Conservation (phyloP, 768 basidiomycete genomes). For the Coprinopsis cinerea region DNA sequence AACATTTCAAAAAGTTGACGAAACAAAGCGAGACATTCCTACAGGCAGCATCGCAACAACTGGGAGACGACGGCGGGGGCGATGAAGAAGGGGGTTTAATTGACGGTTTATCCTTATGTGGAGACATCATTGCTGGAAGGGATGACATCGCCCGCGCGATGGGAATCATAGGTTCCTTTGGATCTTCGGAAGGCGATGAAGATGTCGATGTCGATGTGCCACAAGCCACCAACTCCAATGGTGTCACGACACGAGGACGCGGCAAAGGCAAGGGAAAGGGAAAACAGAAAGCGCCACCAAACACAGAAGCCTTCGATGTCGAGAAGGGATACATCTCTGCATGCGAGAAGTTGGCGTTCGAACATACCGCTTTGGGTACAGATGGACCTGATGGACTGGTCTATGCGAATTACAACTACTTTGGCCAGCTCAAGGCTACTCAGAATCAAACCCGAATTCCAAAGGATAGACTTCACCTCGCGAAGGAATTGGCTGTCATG, state of each 20-base stretch:
- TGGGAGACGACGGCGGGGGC: conserved; percentile 25
- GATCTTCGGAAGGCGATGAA: conserved; percentile 13
- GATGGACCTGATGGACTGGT: conserved; percentile 11
- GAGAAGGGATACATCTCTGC: conserved; percentile 36
- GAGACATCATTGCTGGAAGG: conserved; percentile 44
- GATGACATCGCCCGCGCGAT: conserved; percentile 47
- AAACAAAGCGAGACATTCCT: conserved; percentile 47
- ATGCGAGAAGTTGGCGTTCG: conserved; percentile 45
- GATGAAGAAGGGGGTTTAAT: conserved; percentile 34
- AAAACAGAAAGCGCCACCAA: conserved; percentile 19
- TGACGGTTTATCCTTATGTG: conserved; percentile 40
- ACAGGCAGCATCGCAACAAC: conserved; percentile 36
- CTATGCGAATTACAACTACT: conserved; percentile 30
- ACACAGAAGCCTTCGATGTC: conserved; percentile 20
- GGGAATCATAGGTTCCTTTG: conserved; percentile 23
- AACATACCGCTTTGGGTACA: conserved; percentile 30
- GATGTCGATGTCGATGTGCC: conserved; percentile 13
- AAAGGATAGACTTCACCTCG: conserved; percentile 43
- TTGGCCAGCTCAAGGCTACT: conserved; percentile 17
- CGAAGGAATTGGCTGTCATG: conserved; percentile 52
- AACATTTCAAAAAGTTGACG: conserved; percentile 48
- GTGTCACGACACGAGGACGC: too few relatives aligned
- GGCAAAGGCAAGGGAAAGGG: conserved; percentile 25
- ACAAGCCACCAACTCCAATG: not conserved
- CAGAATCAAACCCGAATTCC: conserved; percentile 36